Conservation (phyloP, 176 grass and related monocot species). For the Ananas comosus region DNA sequence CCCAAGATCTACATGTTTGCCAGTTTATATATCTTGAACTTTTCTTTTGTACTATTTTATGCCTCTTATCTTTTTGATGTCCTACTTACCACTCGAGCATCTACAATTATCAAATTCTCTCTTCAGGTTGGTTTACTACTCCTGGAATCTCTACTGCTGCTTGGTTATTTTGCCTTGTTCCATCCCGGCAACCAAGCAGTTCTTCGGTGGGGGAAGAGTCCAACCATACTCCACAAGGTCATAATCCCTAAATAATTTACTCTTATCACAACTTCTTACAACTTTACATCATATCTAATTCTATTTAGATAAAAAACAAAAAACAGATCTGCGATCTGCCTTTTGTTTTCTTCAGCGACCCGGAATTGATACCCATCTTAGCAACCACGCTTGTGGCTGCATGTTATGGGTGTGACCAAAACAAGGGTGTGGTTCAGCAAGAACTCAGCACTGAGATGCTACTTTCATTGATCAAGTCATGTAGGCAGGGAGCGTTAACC, state of each 20-base stretch:
- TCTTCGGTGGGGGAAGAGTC: constrained; percentile 98
- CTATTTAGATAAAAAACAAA: constrained; percentile 2
- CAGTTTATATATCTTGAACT: too few species aligned
- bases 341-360: constrained; percentile 87
- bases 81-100: not conserved
- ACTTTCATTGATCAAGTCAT: constrained; percentile 61
- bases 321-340: constrained; percentile 96
- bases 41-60: too few species aligned
- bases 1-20: too few species aligned
- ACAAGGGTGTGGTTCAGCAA: constrained; percentile 72
- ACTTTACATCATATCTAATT: constrained; percentile 4
- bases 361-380: constrained; percentile 77
- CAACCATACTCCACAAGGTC: constrained; percentile 99
- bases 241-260: constrained; percentile 7
- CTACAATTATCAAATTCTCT: constrained; percentile 1
- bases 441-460: constrained; percentile 98
- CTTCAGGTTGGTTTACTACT: constrained; percentile 77
- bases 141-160: constrained; percentile 80
- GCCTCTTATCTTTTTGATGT: too few species aligned
- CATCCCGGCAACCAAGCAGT: constrained; percentile 95
- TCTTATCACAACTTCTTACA: constrained; percentile 26
- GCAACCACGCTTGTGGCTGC: constrained; percentile 69
- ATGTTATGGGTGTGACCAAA: constrained; percentile 91
- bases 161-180: constrained; percentile 97
- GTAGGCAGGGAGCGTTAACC: constrained; percentile 29